Conservation (phyloP, 257 asterid species). For the Cruciata laevipes region DNA sequence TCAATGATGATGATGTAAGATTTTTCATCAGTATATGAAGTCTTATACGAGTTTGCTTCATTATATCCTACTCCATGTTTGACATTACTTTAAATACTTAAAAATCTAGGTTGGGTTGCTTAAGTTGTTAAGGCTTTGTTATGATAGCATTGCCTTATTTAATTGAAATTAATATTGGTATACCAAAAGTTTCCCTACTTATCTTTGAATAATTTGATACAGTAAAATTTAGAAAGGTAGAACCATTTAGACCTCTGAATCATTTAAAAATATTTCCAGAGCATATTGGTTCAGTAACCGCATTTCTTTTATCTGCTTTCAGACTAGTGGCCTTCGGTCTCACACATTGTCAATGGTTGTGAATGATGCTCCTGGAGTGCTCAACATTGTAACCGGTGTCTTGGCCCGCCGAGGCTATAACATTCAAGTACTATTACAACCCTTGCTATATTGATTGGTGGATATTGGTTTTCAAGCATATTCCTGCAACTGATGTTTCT, state of each 20-base stretch:
- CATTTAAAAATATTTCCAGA: too few relatives aligned
- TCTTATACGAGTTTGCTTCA: conserved; percentile 9
- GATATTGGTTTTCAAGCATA: conserved; percentile 7
- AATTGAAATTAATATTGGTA: background rate
- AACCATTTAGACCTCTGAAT: background rate
- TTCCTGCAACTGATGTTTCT: conserved; percentile 14
- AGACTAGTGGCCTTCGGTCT: conserved; percentile 89
- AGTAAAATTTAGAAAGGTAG: background rate
- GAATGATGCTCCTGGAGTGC: conserved; percentile 95
- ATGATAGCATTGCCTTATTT: background rate
- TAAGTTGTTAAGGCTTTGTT: background rate
- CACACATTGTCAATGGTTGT: conserved; percentile 95
- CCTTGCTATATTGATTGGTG: background rate
- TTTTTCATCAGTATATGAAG: conserved; percentile 4
- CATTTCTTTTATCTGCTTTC: conserved; percentile 24
- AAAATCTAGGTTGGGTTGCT: background rate
- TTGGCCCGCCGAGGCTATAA: conserved; percentile 96
- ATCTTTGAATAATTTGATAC: background rate
- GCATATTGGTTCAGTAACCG: background rate
- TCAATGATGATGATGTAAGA: conserved; percentile 86
- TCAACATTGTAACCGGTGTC: conserved; percentile 85
- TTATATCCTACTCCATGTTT: conserved; percentile 1
- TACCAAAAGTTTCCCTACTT: background rate
- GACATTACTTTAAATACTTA: background rate
- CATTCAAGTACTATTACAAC: conserved; percentile 55